Percentiles rank a stretch among this genome's conserved stretches.
phyloP scores from a whole-genome alignment of 1,284 basidiomycete species.

The Schizophyllum amplum region DNA sequence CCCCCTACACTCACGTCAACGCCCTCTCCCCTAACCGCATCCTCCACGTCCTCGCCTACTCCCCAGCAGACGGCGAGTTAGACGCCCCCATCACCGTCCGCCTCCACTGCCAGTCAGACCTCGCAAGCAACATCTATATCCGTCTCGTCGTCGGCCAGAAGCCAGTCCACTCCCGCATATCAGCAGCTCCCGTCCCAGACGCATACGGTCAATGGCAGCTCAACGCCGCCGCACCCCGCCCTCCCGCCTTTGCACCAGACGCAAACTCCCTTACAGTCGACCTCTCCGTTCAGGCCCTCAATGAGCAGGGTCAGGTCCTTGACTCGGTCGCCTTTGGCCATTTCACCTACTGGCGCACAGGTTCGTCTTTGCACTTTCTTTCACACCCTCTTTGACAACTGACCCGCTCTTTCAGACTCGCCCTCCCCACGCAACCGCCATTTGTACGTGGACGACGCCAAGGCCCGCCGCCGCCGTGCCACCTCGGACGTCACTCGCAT shows the following conservation, averaged over 20 bases:
- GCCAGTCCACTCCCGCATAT: constrained; percentile 35
- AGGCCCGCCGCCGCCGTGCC: not conserved
- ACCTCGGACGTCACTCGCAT: not conserved
- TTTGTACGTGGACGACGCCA: constrained; percentile 7
- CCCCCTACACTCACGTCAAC: too few species aligned
- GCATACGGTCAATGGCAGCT: constrained; percentile 45
- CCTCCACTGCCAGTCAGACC: constrained; percentile 47
- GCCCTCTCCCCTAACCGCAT: constrained; percentile 17
- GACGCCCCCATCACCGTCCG: constrained; percentile 52
- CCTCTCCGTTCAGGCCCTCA: constrained; percentile 57
- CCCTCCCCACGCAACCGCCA: constrained; percentile 12
- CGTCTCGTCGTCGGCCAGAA: constrained; percentile 60
- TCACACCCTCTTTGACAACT: constrained; percentile 9
- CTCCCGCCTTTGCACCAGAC: too few species aligned
- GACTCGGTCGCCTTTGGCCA: constrained; percentile 63
- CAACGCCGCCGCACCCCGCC: constrained; percentile 40
- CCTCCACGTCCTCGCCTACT: constrained; percentile 53
- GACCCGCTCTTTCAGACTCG: constrained; percentile 3
- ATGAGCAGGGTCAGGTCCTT: constrained; percentile 41
- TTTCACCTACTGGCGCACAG: constrained; percentile 49
- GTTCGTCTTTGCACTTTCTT: constrained; percentile 28
- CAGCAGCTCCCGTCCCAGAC: constrained; percentile 43
- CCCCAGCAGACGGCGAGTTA: constrained; percentile 50
- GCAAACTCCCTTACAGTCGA: constrained; percentile 31
- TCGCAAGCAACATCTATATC: constrained; percentile 42